Conservation (phyloP, 495 filamentous ascomycete species). For the Aspergillus homomorphus region DNA sequence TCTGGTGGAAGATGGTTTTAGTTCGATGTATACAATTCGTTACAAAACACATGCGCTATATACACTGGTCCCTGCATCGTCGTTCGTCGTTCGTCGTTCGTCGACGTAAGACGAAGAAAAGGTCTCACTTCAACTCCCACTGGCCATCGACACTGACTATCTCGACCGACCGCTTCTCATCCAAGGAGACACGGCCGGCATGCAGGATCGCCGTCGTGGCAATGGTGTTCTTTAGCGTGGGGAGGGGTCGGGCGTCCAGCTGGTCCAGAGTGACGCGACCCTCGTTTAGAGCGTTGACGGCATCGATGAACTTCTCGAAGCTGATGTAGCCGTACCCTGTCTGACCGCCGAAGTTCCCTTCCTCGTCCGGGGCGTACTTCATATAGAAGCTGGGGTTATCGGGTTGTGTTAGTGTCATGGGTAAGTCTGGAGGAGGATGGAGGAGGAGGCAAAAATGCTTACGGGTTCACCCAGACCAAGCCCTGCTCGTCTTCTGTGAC, state of each 20-base stretch:
- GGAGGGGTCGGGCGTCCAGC: slow-evolving; percentile 74
- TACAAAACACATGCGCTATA: background rate
- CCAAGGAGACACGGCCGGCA: slow-evolving; percentile 75
- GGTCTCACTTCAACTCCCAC: slow-evolving; percentile 60
- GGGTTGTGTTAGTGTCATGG: background rate
- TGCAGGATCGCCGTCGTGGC: slow-evolving; percentile 89
- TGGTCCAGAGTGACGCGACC: slow-evolving; percentile 66
- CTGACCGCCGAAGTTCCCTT: slow-evolving; percentile 90
- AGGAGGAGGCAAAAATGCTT: slow-evolving; percentile 22
- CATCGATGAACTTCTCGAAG: slow-evolving; percentile 95
- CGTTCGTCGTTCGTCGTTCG: background rate
- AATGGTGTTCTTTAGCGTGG: slow-evolving; percentile 84
- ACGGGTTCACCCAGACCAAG: slow-evolving; percentile 81
- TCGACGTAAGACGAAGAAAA: background rate
- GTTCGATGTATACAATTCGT: background rate
- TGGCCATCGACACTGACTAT: slow-evolving; percentile 61
- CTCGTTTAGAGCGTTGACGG: slow-evolving; percentile 72
- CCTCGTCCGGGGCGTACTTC: slow-evolving; percentile 91
- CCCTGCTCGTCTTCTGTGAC: slow-evolving; percentile 76
- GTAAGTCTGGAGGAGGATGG: background rate
- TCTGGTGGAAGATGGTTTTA: too few species aligned
- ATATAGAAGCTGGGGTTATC: slow-evolving; percentile 78
- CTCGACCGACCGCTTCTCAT: slow-evolving; percentile 73
- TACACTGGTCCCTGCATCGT: background rate
- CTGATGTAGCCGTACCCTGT: slow-evolving; percentile 90